Percentiles rank a stretch among this genome's conserved stretches.
Evolutionary conservation across 768 basidiomycete species (phyloP).

Genomic region (Lactarius indigo): DNA sequence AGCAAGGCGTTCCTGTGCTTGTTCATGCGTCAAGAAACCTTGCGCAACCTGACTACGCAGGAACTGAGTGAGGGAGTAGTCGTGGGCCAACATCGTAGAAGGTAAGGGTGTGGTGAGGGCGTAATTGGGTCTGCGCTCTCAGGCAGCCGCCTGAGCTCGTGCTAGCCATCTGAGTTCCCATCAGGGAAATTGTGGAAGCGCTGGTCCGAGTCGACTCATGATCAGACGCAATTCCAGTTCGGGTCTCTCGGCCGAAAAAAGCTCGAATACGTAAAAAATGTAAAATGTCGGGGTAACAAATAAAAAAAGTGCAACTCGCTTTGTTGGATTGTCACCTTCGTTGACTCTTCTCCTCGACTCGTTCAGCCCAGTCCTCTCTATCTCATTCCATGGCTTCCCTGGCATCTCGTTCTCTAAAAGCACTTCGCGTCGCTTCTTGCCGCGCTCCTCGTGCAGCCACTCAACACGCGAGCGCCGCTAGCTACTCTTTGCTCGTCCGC

Average conservation of each 20-base stretch:
- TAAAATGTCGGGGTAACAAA: background rate
- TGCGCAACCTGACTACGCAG: background rate
- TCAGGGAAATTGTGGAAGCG: background rate
- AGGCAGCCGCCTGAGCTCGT: background rate
- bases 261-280: background rate
- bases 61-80: background rate
- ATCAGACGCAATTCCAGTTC: too few species aligned
- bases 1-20: conserved; percentile 12
- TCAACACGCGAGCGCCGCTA: conserved; percentile 47
- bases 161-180: background rate
- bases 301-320: background rate
- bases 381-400: conserved; percentile 54
- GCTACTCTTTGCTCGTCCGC: conserved; percentile 56
- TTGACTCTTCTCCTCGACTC: background rate
- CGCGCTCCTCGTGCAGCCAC: conserved; percentile 52
- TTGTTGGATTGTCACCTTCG: background rate
- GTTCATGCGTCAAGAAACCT: conserved; percentile 7
- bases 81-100: background rate
- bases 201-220: too few species aligned
- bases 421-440: conserved; percentile 63
- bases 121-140: background rate
- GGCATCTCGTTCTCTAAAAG: conserved; percentile 60
- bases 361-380: background rate
- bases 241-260: too few species aligned
- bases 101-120: too few species aligned